Evolutionary conservation across 768 basidiomycete species (phyloP), one percentile per base, ranked within the genome.

Genomic region (Sutorius australiensis): DNA sequence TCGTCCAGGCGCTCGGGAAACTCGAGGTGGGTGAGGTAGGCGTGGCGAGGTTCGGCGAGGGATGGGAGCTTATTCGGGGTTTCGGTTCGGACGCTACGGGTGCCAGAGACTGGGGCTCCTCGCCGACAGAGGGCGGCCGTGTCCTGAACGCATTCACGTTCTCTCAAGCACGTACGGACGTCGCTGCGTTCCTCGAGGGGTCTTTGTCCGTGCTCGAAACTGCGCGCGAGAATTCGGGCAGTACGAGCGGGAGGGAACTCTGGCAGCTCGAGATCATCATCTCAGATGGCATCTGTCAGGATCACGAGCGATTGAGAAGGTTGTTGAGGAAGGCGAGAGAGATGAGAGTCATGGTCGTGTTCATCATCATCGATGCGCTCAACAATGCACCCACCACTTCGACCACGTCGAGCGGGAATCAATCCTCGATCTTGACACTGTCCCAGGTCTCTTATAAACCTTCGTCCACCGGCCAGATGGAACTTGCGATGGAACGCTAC

Each of bases 201-300:
- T 95, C 87, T 61, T 76, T 95, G 34, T 70, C 73, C 33, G 79
- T 88, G 53, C 81, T 93, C 21, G 84, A 89, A 65, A 77, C 76
- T n/a, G 90, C 93, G 17, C 73, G 94, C 54, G 86, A 90, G 61
- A 76, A 78, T 21, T 33, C 80, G 82, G 40, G 67, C 77, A 39
- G 77, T 69, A 75, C 76, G 39, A 86, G 86, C 16, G 75, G 82
- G 3, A 80, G 82, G 16, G 94, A 98, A 57, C 75, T 99, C 21
- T 98, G 97, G 97, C 97, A 99, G 67, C 79, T 99, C 49, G 83
- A 98, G 69, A 91, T 98, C 73, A 97, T 99, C 77, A 92, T 99
- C 55, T 98, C 94, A 14, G 97, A 99, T 63, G 97, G 97, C n/a
- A 89, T 98, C 60, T 98, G 95, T 66, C 93, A 98, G 67, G 91